A percentile compares a stretch with the other conserved stretches of the same genome.
Evolutionary conservation across 768 basidiomycete species (phyloP).

Genomic region (Suillus weaverae): DNA sequence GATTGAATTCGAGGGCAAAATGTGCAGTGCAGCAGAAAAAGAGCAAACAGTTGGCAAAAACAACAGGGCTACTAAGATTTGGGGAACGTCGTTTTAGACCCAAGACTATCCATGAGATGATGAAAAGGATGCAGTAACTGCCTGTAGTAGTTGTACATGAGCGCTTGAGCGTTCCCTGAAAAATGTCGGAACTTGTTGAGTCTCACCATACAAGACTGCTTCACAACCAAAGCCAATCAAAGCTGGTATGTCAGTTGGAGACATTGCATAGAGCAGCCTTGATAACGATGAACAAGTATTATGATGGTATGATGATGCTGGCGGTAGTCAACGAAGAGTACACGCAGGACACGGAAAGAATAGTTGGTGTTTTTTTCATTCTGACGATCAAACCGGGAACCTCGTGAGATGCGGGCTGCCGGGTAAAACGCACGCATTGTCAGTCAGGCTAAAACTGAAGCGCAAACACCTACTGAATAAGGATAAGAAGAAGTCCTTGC

Average conservation of each 20-base stretch:
- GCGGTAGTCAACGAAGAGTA: background rate
- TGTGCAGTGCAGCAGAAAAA: constrained; percentile 35
- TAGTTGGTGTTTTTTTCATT: background rate
- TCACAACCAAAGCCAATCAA: constrained; percentile 40
- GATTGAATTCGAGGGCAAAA: constrained; percentile 37
- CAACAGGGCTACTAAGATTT: constrained; percentile 23
- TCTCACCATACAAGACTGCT: constrained; percentile 36
- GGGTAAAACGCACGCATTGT: background rate
- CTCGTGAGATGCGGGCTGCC: background rate
- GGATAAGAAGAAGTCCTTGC: background rate
- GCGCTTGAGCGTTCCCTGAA: constrained; percentile 10
- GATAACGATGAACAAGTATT: background rate
- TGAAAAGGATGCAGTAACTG: constrained; percentile 29
- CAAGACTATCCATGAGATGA: constrained; percentile 29
- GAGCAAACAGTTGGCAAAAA: constrained; percentile 30
- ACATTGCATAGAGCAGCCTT: constrained; percentile 16
- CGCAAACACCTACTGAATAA: background rate
- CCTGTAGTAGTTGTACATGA: constrained; percentile 3
- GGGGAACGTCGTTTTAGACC: constrained; percentile 10
- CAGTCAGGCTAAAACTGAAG: background rate
- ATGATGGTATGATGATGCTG: background rate
- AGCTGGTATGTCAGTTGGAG: constrained; percentile 33
- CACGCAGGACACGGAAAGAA: background rate
- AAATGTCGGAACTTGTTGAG: background rate
- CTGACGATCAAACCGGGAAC: background rate